Conservation (phyloP, 306 rosid species). For the Psophocarpus tetragonolobus region DNA sequence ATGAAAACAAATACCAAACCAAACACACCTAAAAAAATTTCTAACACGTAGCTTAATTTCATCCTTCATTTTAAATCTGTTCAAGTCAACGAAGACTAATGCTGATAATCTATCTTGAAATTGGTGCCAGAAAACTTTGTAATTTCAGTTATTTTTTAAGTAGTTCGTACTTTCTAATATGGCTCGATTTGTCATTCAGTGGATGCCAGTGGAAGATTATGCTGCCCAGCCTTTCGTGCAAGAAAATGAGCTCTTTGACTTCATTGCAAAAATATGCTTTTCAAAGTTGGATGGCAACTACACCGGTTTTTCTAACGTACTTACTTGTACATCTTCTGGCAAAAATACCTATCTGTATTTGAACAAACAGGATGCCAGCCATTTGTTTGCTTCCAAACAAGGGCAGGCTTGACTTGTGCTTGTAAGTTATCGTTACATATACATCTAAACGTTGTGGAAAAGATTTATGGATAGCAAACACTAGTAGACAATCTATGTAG, state of each 20-base stretch:
- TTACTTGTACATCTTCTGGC: slow-evolving; percentile 57
- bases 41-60: not conserved
- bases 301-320: slow-evolving; percentile 49
- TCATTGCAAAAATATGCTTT: slow-evolving; percentile 58
- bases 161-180: not conserved
- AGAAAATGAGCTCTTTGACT: slow-evolving; percentile 46
- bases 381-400: slow-evolving; percentile 18
- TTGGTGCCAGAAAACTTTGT: not conserved
- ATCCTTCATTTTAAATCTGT: not conserved
- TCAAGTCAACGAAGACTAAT: not conserved
- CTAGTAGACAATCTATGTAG: not conserved
- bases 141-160: not conserved
- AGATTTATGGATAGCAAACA: not conserved
- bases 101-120: slow-evolving; percentile 10
- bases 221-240: slow-evolving; percentile 64
- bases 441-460: not conserved
- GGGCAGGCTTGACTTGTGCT: slow-evolving; percentile 2
- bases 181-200: slow-evolving; percentile 44
- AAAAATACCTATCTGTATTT: slow-evolving; percentile 52
- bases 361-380: slow-evolving; percentile 32
- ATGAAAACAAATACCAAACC: not conserved
- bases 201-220: slow-evolving; percentile 79
- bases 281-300: slow-evolving; percentile 55
- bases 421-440: not conserved
- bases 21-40: not conserved